These are phyloP conservation scores for Begonia peltatifolia DNA, from an alignment of 306 rosid species.

Conservation along the genomic window DNA sequence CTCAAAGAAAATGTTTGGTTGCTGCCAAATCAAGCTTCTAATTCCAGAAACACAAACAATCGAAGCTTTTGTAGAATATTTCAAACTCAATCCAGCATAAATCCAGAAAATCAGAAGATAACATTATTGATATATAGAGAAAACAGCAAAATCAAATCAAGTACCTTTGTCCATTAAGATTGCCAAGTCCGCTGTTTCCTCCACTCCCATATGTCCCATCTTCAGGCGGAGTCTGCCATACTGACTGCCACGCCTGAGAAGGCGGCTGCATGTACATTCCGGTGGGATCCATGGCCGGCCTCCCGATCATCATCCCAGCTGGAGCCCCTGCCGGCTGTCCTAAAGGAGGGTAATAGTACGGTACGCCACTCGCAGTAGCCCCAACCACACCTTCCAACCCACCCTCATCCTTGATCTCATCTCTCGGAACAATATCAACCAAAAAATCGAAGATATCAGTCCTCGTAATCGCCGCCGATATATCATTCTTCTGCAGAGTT, in stretches of 20 bases:
- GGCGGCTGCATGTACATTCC: slow-evolving; percentile 86
- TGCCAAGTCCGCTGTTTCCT: slow-evolving; percentile 50
- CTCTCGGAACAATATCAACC: slow-evolving; percentile 90
- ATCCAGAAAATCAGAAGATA: too few relatives aligned
- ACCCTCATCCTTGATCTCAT: slow-evolving; percentile 82
- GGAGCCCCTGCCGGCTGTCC: slow-evolving; percentile 66
- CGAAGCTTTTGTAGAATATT: too few relatives aligned
- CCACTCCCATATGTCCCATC: slow-evolving; percentile 60
- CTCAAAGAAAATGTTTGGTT: too few relatives aligned
- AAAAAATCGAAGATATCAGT: slow-evolving; percentile 88
- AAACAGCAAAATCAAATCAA: neutral
- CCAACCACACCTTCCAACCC: slow-evolving; percentile 42
- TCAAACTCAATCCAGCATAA: too few relatives aligned
- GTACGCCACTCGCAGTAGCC: slow-evolving; percentile 65
- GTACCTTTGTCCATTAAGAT: slow-evolving; percentile 77
- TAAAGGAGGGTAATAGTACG: slow-evolving; percentile 75
- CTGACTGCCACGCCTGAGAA: slow-evolving; percentile 95
- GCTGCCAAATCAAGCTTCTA: too few relatives aligned
- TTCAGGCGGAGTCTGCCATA: slow-evolving; percentile 64
- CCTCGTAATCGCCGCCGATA: slow-evolving; percentile 81
- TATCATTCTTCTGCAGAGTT: slow-evolving; percentile 86
- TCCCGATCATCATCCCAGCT: slow-evolving; percentile 70
- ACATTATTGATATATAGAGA: neutral
- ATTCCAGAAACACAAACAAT: too few relatives aligned
- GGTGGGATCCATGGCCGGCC: slow-evolving; percentile 78